Evolutionary conservation across 345 rosid species (phyloP).

Genomic region (Corchorus olitorius): DNA sequence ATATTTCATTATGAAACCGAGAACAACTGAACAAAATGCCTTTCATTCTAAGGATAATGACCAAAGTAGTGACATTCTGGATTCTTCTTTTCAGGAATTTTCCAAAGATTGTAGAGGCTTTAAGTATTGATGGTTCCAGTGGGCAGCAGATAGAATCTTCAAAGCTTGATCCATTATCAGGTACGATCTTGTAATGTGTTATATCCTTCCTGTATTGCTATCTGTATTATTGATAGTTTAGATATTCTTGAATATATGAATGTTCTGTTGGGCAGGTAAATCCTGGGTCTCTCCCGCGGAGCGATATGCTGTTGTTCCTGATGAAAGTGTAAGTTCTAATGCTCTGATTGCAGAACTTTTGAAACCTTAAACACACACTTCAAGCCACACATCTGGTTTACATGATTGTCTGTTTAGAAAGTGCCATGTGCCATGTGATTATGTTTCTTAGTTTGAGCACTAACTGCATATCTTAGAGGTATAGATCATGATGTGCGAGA

Average conservation of each 20-base stretch:
- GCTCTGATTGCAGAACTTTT: neutral
- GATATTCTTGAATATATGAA: neutral
- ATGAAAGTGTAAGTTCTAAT: conserved; percentile 62
- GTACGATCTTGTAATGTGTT: conserved; percentile 29
- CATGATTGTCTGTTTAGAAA: neutral
- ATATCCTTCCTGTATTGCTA: neutral
- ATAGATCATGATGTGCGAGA: neutral
- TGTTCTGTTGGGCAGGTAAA: conserved; percentile 55
- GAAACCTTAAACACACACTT: neutral
- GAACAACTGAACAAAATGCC: no score
- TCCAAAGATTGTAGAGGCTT: conserved; percentile 70
- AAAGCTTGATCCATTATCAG: conserved; percentile 65
- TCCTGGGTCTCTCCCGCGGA: conserved; percentile 83
- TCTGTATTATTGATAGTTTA: neutral
- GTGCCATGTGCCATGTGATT: no score
- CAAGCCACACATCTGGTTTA: neutral
- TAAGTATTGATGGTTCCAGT: conserved; percentile 83
- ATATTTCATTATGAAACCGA: neutral
- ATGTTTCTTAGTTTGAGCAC: neutral
- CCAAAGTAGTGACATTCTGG: neutral
- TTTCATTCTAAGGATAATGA: neutral
- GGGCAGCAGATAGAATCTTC: conserved; percentile 77
- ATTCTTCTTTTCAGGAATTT: conserved; percentile 52
- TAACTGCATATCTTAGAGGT: neutral
- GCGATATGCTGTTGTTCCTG: conserved; percentile 94